A percentile compares a stretch with the other conserved stretches of the same genome.
Evolutionary conservation across 257 asterid species (phyloP).

Genomic region (Petunia axillaris): DNA sequence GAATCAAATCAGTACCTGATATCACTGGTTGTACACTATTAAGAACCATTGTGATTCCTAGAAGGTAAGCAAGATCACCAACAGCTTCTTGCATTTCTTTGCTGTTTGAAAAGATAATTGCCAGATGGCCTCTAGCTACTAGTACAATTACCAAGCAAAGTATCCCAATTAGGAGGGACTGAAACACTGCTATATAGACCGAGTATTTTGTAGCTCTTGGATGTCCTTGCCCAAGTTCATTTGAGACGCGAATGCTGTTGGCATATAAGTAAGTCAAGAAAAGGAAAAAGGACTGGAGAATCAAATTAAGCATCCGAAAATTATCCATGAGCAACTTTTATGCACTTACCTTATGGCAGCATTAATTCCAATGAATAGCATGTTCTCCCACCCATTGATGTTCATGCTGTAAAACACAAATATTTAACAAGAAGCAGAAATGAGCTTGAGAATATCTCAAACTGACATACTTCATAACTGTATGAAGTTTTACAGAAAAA

Average conservation of each 20-base stretch:
- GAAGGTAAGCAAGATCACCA: constrained; percentile 61
- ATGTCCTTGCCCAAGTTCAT: constrained; percentile 71
- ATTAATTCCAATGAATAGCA: constrained; percentile 61
- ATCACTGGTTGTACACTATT: constrained; percentile 82
- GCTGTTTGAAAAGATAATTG: constrained; percentile 63
- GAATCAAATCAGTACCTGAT: constrained; percentile 50
- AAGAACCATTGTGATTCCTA: constrained; percentile 77
- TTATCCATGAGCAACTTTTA: too few species aligned
- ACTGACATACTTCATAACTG: background rate
- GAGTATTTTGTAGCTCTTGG: constrained; percentile 56
- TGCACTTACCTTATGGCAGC: constrained; percentile 60
- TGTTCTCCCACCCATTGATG: constrained; percentile 64
- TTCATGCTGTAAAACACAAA: constrained; percentile 49
- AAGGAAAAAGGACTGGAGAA: background rate
- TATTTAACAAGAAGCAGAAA: background rate
- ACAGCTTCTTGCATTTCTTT: constrained; percentile 65
- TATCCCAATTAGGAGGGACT: constrained; percentile 63
- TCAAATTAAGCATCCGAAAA: too few species aligned
- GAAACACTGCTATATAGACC: constrained; percentile 51
- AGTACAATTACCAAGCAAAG: constrained; percentile 58
- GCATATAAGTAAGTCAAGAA: background rate
- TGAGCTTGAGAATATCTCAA: background rate
- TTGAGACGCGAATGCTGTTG: constrained; percentile 61
- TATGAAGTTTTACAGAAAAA: background rate
- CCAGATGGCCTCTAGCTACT: constrained; percentile 48